A percentile compares a stretch with the other conserved stretches of the same genome.
Conservation (phyloP, 371 early-diverging fungal genomes). For the Rhizopus sp. region DNA sequence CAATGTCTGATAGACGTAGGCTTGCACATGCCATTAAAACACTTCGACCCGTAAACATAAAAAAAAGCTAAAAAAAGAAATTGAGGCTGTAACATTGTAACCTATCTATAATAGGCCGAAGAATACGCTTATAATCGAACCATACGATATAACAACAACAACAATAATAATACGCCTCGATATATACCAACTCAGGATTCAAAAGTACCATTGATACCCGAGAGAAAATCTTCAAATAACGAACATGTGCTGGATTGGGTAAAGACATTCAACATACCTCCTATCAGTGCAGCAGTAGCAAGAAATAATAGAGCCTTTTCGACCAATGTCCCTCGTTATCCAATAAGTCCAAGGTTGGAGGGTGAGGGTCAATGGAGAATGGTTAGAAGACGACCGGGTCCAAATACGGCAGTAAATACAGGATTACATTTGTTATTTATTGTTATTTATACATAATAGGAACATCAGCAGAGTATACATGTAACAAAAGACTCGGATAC, state of each 20-base stretch:
- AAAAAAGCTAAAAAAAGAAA: not conserved
- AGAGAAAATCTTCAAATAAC: constrained; percentile 31
- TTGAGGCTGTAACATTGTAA: not conserved
- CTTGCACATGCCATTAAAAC: constrained; percentile 31
- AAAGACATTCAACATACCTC: constrained; percentile 25
- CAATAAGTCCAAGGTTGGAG: constrained; percentile 10
- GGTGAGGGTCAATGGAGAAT: constrained; percentile 25
- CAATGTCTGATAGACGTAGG: constrained; percentile 31
- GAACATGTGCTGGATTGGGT: constrained; percentile 27
- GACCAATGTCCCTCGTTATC: not conserved
- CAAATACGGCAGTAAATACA: not conserved
- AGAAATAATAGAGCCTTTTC: not conserved
- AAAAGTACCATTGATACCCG: constrained; percentile 26
- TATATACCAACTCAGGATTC: constrained; percentile 10
- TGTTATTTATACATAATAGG: not conserved
- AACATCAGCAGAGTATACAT: constrained; percentile 7
- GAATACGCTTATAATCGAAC: constrained; percentile 2
- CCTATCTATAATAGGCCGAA: constrained; percentile 10
- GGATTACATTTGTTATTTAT: not conserved
- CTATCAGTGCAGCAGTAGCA: not conserved
- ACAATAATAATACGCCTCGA: constrained; percentile 4
- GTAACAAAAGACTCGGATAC: constrained; percentile 44
- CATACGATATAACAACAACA: constrained; percentile 1
- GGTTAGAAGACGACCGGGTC: constrained; percentile 15
- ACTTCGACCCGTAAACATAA: constrained; percentile 24